Evolutionary conservation across 1,284 basidiomycete genomes (phyloP).

Genomic region (Leccinum griseonigrum): DNA sequence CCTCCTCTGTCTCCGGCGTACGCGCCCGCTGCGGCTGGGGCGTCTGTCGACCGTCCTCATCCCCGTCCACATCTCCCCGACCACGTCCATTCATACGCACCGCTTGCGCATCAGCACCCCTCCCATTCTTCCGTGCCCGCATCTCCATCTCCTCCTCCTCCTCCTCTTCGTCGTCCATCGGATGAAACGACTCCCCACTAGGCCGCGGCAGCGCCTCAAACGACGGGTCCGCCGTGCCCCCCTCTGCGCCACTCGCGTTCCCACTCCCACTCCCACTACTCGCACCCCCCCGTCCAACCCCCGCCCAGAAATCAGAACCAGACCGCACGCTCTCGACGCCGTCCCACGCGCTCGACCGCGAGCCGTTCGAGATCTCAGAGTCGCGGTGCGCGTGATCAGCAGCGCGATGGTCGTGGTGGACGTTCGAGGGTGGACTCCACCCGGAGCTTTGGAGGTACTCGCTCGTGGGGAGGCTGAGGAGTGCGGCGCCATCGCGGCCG

Average conservation of each 20-base stretch:
- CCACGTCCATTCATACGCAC: no score
- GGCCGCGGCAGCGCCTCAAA: conserved; percentile 10
- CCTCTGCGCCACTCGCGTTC: not conserved
- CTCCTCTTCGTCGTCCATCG: conserved; percentile 32
- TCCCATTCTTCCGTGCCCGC: no score
- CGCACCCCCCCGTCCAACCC: conserved; percentile 10
- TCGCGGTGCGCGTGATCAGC: conserved; percentile 13
- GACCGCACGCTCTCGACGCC: conserved; percentile 61
- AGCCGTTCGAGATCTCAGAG: conserved; percentile 24
- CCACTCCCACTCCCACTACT: not conserved
- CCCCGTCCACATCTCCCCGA: no score
- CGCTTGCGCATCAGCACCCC: no score
- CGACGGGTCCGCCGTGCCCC: conserved; percentile 16
- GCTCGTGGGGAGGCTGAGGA: conserved; percentile 74
- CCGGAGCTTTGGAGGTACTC: conserved; percentile 82
- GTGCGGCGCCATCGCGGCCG: conserved; percentile 72
- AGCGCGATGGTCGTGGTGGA: not conserved
- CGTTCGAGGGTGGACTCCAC: conserved; percentile 46
- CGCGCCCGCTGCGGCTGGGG: conserved; percentile 12
- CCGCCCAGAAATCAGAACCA: conserved; percentile 74
- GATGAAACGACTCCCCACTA: conserved; percentile 31
- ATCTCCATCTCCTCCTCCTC: not conserved
- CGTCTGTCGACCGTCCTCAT: conserved; percentile 24
- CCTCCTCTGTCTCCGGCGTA: conserved; percentile 33
- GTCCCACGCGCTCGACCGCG: conserved; percentile 27